Evolutionary conservation across 2,329 filamentous ascomycete genomes (phyloP), one percentile per base, ranked within the genome.

Genomic region (Trichoderma citrinoviride): DNA sequence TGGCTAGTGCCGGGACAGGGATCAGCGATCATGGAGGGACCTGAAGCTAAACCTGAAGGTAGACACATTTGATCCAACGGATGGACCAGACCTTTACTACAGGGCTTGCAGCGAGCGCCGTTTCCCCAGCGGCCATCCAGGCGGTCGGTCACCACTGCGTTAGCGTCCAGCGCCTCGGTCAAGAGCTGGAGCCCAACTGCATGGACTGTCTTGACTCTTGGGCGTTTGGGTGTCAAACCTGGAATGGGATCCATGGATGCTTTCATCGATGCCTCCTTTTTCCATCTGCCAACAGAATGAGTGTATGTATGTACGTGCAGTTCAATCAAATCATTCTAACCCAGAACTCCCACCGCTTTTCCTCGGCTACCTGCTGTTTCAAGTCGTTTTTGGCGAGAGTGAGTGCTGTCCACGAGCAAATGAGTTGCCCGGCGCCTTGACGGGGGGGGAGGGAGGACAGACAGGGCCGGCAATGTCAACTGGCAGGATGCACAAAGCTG

Each of bases 341-440:
- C n/a, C 47, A 6, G 15, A 29, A 27, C 23, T 37, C 44, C 46
- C 57, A 61, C 57, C 57, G 57, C 47, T 27, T 52, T 37, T 12
- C 37, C 25, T 61, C 57, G 57, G 57, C 57, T 52, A 27, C 57
- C 47, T 40, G 37, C 57, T 21, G 57, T 23, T 61, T 21, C 47
- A 61, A 44, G n/a, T 29, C 23, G 3, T 29, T 61, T 61, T 61
- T 61, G 46, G 46, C 57, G 57, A 61, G 46, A 60, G 33, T 23
- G 52, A n/a, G 19, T 7, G 21, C 17, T 2, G 52, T 25, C 37
- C 33, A 43, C 53, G 57, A 41, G 57, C 43, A 52, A 41, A 61
- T 43, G 57, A 27, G 19, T 33, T 8, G 7, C 47, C 25, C 25
- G 47, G n/a, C 15, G 29, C 14, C 43, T n/a, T n/a, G 12, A 40